These are phyloP conservation scores for Penicillium ochrochloron DNA, from an alignment of 495 filamentous ascomycete genomes.

Conservation along the genomic window DNA sequence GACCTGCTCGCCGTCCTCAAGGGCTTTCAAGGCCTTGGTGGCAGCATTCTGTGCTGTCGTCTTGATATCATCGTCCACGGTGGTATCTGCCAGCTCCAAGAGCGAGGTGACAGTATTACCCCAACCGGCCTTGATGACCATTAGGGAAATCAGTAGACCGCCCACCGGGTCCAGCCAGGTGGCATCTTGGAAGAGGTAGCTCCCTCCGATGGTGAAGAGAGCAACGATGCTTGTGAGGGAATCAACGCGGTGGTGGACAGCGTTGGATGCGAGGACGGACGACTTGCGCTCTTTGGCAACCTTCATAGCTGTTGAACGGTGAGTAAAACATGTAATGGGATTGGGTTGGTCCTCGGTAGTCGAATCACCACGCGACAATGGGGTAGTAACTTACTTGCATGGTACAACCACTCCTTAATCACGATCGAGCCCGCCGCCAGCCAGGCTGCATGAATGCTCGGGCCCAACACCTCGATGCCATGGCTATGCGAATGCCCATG, in stretches of 20 bases:
- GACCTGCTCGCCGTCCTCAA: conserved; percentile 47
- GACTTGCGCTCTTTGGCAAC: conserved; percentile 93
- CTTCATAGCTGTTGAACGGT: conserved; percentile 77
- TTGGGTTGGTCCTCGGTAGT: neutral
- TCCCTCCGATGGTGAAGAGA: conserved; percentile 81
- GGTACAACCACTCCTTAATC: conserved; percentile 95
- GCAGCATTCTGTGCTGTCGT: conserved; percentile 66
- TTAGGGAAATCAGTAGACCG: conserved; percentile 83
- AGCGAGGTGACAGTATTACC: conserved; percentile 81
- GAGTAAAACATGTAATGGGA: conserved; percentile 14
- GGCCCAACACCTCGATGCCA: conserved; percentile 61
- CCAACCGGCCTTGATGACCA: conserved; percentile 91
- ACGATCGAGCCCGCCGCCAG: conserved; percentile 88
- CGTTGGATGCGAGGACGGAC: conserved; percentile 95
- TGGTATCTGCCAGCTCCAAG: conserved; percentile 86
- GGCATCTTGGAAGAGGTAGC: conserved; percentile 81
- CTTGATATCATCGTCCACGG: conserved; percentile 82
- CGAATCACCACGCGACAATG: neutral
- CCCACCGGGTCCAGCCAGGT: conserved; percentile 96
- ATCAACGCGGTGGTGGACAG: conserved; percentile 94
- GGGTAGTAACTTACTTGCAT: conserved; percentile 76
- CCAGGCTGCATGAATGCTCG: conserved; percentile 93
- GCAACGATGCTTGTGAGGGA: conserved; percentile 94
- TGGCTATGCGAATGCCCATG: conserved; percentile 71
- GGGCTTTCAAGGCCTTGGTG: conserved; percentile 57